These are phyloP conservation scores for Trichosporon faecale DNA, from an alignment of 1,284 basidiomycete species.

Conservation along the genomic window DNA sequence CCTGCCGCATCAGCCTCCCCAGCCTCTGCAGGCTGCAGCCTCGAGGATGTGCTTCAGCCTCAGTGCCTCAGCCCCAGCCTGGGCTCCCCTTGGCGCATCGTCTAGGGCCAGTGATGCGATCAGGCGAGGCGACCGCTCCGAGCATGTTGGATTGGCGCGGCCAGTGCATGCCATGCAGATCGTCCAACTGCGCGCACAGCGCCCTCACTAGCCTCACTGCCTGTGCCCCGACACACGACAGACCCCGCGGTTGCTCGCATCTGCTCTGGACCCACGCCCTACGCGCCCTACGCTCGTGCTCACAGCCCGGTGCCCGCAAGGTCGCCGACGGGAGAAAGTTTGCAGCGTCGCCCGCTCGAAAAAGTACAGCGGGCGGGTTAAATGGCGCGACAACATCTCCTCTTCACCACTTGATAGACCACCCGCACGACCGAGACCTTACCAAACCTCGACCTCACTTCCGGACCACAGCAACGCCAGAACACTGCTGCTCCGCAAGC, in stretches of 20 bases:
- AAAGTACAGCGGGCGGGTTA: background rate
- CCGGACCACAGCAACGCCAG: background rate
- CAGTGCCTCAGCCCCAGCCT: slow-evolving; percentile 2
- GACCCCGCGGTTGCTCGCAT: background rate
- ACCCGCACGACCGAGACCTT: background rate
- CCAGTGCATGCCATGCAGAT: background rate
- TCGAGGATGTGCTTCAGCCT: background rate
- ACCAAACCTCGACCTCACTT: background rate
- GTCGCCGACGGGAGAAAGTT: background rate
- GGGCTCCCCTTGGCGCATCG: background rate
- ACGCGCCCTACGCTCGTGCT: background rate
- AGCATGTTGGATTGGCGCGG: background rate
- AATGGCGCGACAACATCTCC: background rate
- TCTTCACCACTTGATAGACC: background rate
- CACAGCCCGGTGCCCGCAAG: background rate
- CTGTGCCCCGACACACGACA: slow-evolving; percentile 3
- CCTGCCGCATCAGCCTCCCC: background rate
- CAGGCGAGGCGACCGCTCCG: background rate
- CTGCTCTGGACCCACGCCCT: background rate
- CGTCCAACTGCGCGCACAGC: background rate
- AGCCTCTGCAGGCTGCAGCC: background rate
- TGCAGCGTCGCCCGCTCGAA: background rate
- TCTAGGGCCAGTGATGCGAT: background rate
- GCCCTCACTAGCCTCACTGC: background rate
- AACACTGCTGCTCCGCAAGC: background rate